A percentile compares a stretch with the other conserved stretches of the same genome.
These are phyloP conservation scores for Cucumis sativus DNA, from an alignment of 306 rosid genomes.

Conservation along the genomic window Cucumber_9930_V3 NC_026661.2:15937501-15938000, in stretches of 20 bases:
- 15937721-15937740: not conserved
- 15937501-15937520: conserved; percentile 75
- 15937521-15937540: conserved; percentile 65
- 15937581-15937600: conserved; percentile 21
- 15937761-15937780: not conserved
- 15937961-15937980: not conserved
- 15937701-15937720: not conserved
- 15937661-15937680: conserved; percentile 11
- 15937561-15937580: conserved; percentile 35
- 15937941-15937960: not conserved
- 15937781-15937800: not conserved
- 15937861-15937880: not conserved
- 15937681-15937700: conserved; percentile 24
- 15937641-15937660: conserved; percentile 37
- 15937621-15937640: conserved; percentile 23
- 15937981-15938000: not conserved
- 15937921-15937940: not conserved
- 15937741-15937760: not conserved
- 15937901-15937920: not conserved
- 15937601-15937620: not conserved
- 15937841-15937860: not conserved
- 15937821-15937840: not conserved
- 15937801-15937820: not conserved
- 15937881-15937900: not conserved
- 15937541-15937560: conserved; percentile 69